A percentile compares a stretch with the other conserved stretches of the same genome.
Evolutionary conservation across 345 rosid species (phyloP).

Genomic region (Sapria himalayana): DNA sequence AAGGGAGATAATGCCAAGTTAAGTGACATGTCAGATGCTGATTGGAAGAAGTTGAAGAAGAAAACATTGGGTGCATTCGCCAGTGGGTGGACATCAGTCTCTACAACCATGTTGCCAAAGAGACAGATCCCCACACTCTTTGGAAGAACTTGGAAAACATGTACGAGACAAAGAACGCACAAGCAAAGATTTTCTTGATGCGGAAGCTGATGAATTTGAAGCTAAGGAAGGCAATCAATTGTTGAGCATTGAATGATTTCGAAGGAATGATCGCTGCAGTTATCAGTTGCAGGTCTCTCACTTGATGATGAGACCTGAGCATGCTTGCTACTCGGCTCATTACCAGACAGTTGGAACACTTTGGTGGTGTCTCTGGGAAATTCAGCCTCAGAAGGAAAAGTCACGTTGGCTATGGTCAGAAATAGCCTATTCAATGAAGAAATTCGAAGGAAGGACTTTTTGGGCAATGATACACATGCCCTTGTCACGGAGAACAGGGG

Average conservation of each 20-base stretch:
- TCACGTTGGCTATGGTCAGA: neutral
- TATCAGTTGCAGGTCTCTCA: too few species aligned
- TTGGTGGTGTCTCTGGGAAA: neutral
- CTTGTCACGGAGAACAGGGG: neutral
- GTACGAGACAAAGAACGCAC: neutral
- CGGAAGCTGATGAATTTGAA: neutral
- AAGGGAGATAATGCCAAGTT: neutral
- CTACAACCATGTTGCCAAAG: neutral
- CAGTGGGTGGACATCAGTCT: neutral
- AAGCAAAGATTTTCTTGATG: neutral
- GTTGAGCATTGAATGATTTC: neutral
- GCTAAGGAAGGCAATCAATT: neutral
- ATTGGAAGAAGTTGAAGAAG: neutral
- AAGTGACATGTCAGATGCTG: neutral
- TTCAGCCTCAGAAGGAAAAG: neutral
- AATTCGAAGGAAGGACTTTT: neutral
- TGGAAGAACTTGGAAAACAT: slow-evolving; percentile 2
- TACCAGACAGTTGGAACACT: neutral
- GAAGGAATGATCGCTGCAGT: too few species aligned
- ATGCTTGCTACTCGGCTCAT: neutral
- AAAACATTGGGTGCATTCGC: neutral
- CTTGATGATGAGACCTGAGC: neutral
- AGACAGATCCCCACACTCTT: neutral
- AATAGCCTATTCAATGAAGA: neutral
- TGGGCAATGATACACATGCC: neutral